phyloP scores from a whole-genome alignment of 495 filamentous ascomycete species.

The Penicillium argentinense region DNA sequence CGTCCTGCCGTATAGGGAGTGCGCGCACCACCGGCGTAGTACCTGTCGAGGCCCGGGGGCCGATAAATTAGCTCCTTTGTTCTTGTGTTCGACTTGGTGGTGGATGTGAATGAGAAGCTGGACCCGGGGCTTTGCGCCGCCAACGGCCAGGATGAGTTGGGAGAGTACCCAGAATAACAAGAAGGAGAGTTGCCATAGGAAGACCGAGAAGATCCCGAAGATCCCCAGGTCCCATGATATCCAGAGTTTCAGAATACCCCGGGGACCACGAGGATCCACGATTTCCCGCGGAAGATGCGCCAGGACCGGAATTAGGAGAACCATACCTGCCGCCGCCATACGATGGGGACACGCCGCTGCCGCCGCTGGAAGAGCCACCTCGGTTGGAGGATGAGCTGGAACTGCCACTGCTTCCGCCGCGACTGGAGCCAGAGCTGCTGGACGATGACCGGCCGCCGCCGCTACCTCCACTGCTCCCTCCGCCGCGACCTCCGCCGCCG shows the following conservation, averaged over 20 bases:
- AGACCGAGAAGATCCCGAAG: too few relatives aligned
- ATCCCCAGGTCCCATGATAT: too few relatives aligned
- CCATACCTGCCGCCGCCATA: constrained; percentile 23
- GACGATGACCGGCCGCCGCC: constrained; percentile 24
- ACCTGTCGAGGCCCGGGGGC: constrained; percentile 68
- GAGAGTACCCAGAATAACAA: too few relatives aligned
- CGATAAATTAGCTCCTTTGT: too few relatives aligned
- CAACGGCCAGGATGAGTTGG: too few relatives aligned
- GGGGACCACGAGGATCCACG: too few relatives aligned
- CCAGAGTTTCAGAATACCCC: too few relatives aligned
- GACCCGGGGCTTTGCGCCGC: too few relatives aligned
- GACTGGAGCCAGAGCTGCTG: constrained; percentile 25
- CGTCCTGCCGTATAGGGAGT: constrained; percentile 67
- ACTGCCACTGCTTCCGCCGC: constrained; percentile 24
- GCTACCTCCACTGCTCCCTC: constrained; percentile 28
- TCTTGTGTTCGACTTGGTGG: constrained; percentile 16
- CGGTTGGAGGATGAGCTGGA: constrained; percentile 37
- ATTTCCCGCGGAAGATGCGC: background rate
- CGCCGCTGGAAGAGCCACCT: constrained; percentile 60
- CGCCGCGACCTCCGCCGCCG: constrained; percentile 37
- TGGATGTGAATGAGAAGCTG: constrained; percentile 46
- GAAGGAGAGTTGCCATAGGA: too few relatives aligned
- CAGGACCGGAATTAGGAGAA: background rate
- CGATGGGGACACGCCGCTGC: constrained; percentile 10
- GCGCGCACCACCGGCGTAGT: constrained; percentile 75